Base-by-base conservation (phyloP, 768 basidiomycete species). In the Tricholoma terreum region DNA sequence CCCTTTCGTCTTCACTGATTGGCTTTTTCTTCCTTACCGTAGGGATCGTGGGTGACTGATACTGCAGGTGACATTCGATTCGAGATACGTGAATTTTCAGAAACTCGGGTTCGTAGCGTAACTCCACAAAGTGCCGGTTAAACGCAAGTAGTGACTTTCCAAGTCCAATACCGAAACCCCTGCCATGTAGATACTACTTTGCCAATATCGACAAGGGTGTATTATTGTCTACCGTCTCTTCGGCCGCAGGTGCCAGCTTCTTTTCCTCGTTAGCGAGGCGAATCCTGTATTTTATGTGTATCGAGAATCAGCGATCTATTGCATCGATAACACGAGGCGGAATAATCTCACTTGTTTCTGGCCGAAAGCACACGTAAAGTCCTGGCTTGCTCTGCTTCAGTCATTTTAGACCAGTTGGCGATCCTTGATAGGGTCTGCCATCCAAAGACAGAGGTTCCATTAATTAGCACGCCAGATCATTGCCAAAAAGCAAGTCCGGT, bases 341-440 rank as follows among this genome's bases (percentile, higher is more conserved):
- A 49, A n/a, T 36, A 6, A 35, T 2, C 74, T 60, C 53, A 80
- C 82, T 74, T 75, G 62, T 84, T 84, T 56, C 84, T 75, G 31
- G 75, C 75, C 2, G 77, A 74, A 8, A 89, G 67, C 7, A 87
- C 76, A 35, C 83, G 71, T 38, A 84, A 64, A 2, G 83, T 85
- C 22, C 82, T 72, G 58, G 84, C 80, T 64, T 77, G 78, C 71
- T 90, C 85, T 15, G 72, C 63, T 11, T 80, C 73, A 2, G 84
- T 79, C 75, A 88, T 77, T 55, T 77, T 72, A 40, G 74, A 68
- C 87, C 86, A 89, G 63, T 88, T 86, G 27, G 78, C 77, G 56
- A 89, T 85, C 34, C 86, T 73, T 7, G 85, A 87, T 14, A 87
- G 65, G 0, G 86, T 88, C 86, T 87, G 57, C 11, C 31, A 27